Evolutionary conservation across 768 basidiomycete genomes (phyloP), one percentile per base, ranked within the genome.

Genomic region (Candolleomyces eurysporus): DNA sequence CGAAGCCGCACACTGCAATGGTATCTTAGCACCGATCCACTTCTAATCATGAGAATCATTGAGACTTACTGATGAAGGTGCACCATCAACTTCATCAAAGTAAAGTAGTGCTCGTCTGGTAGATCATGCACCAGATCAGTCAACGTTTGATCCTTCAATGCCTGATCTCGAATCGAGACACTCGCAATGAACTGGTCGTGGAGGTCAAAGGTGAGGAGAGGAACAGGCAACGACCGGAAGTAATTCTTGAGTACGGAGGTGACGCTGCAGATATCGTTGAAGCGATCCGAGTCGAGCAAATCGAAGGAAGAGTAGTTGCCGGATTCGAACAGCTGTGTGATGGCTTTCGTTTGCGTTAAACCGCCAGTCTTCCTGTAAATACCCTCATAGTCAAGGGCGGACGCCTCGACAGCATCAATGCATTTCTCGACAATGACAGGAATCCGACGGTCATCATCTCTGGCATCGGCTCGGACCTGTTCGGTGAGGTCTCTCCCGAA

Each of bases 291-390:
- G 72, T 99, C 94, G 50, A 81, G 79, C 40, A 98, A 83, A 69
- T 98, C 94, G 71, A 99, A 98, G 0, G 92, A 79, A 16, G 80
- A 71, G 72, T 97, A 96, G 72, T 96, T 90, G 58, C 94, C 95
- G 52, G 91, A 85, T 69, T 98, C 97, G 68, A 99, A 99, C 26
- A 96, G 80, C 64, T 96, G 92, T 0, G 93, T 95, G 75, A 99
- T 98, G 57, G 82, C 82, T 77, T 96, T 96, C 40, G 93, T 91
- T 68, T 96, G 96, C 2, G 91, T 84, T 31, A 91, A 88, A 3
- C 97, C 97, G 32, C 97, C 97, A 0, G 90, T 94, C 78, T 99
- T 99, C 64, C 97, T 93, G 74, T 99, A 99, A 64, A 99, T 94
- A 11, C 97, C 97, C 73, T 99, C 97, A 69, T 95, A 95, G 61